These are phyloP conservation scores for Penicillium sp. DNA, from an alignment of 2,329 filamentous ascomycete genomes.

Conservation along the genomic window DNA sequence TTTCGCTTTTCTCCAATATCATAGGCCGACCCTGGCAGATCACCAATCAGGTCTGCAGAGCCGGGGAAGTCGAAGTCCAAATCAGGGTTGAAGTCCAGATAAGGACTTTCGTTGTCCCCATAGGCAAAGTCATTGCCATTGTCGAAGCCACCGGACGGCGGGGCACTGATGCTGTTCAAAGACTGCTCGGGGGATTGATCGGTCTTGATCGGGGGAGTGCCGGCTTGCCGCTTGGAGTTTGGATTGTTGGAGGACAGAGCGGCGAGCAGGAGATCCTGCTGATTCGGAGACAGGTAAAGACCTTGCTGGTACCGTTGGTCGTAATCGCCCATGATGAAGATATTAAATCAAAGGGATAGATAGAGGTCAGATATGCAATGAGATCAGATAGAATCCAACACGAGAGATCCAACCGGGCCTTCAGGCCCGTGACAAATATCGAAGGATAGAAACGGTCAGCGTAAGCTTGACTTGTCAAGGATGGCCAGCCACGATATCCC, in stretches of 20 bases:
- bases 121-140: constrained; percentile 54
- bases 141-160: constrained; percentile 35
- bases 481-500: not conserved
- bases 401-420: constrained; percentile 29
- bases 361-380: not conserved
- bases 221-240: constrained; percentile 32
- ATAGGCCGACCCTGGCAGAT: constrained; percentile 59
- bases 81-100: constrained; percentile 78
- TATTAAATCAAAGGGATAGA: not conserved
- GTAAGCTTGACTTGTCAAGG: not conserved
- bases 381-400: constrained; percentile 3
- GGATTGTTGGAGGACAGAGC: constrained; percentile 72
- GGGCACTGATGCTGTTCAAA: constrained; percentile 44
- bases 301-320: constrained; percentile 50
- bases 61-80: constrained; percentile 71
- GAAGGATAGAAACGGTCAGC: constrained; percentile 13
- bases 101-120: constrained; percentile 70
- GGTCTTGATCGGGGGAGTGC: constrained; percentile 25
- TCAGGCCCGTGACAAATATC: constrained; percentile 35
- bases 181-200: constrained; percentile 43
- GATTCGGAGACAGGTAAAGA: constrained; percentile 72
- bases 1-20: constrained; percentile 66
- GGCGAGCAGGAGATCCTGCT: constrained; percentile 74
- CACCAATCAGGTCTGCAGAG: constrained; percentile 72
- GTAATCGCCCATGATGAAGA: constrained; percentile 39